Evolutionary conservation across 2,329 filamentous ascomycete genomes (phyloP), one percentile per base, ranked within the genome.

Genomic region (Rhinocladiella mackenziei): DNA sequence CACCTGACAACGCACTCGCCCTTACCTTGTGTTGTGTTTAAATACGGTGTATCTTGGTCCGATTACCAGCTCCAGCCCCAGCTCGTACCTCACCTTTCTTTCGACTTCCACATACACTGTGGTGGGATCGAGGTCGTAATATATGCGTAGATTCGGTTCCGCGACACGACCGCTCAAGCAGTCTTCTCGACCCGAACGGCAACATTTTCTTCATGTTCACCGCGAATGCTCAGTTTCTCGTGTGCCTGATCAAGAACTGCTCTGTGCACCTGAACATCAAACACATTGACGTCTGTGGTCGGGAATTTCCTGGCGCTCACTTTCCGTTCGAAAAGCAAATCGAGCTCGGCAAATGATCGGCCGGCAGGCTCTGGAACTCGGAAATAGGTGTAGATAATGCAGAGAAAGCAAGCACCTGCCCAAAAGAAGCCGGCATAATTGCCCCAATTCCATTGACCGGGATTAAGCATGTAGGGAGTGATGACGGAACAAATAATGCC

Each of bases 401-500:
- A 91, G 41, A 81, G 65, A 67, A 87, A 86, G 66, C 85, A 89
- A 45, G 86, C 81, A 1, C 83, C 85, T 9, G 80, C 82, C 84
- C 87, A 88, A 71, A 94, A 94, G 69, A 94, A 94, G 2, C 60
- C 65, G 0, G 88, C 78, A 57, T 77, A 91, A 66, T 91, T 92
- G 45, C 79, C 75, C 88, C 88, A 94, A 65, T 92, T 72, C 88
- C 89, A 94, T 0, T 80, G 83, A 1, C 72, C 75, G 13, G 43
- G 23, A 2, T 94, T 94, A 15, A 52, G 75, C 89, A 95, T 94
- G 66, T 94, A 94, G 0, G 89, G 89, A 0, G 86, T 92, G 23
- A 95, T 67, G 3, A 94, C 83, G 36, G 80, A 82, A 60, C 81
- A 86, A 57, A 94, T 68, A 54, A 95, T 94, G 52, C 78, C 83